Evolutionary conservation across 140 eudicot species (phyloP), one percentile per base, ranked within the genome.

Genomic region (Oenanthe javanica): DNA sequence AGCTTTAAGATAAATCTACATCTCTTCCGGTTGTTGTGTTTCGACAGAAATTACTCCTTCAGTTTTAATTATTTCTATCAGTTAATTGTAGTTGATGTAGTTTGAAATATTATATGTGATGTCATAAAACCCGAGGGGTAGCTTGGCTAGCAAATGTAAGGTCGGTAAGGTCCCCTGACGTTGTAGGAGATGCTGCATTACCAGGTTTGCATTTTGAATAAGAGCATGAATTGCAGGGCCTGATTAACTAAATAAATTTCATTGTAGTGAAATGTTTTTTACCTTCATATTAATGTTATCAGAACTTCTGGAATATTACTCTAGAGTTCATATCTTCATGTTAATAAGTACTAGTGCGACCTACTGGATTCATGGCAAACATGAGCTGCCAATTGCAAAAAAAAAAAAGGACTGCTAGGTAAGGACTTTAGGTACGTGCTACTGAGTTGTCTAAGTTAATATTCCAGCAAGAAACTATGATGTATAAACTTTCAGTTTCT

Each of bases 381-480:
- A 75, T 6, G 52, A 46, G 63, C 59, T 73, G 77, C 77, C 77
- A 73, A 75, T 61, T 75, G 59, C 57, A 21, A 9, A 21, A 73
- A 73, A 67, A 75, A 73, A 67, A 75, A 75, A n/a, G 63, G 61
- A 75, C 78, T 23, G 42, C 19, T 75, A 74, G 78, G 78, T 21
- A 14, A 46, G 59, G 78, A 48, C 40, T 75, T 75, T 46, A 75
- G 1, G 78, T 4, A 14, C 31, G 31, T 31, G 31, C 31, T 31
- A 31, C 31, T 31, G 31, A 31, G 31, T 31, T 31, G 31, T 31
- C 31, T 31, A 31, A 31, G 31, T 31, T 31, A 31, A 31, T 31
- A 31, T 31, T 31, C 31, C 31, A 31, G 31, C 1, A 31, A 31
- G 31, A 31, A 31, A 31, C 31, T 31, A 31, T 31, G 31, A 31